Conservation (phyloP, 148 eudicot genomes). For the Amaranthus hypochondriacus region DNA sequence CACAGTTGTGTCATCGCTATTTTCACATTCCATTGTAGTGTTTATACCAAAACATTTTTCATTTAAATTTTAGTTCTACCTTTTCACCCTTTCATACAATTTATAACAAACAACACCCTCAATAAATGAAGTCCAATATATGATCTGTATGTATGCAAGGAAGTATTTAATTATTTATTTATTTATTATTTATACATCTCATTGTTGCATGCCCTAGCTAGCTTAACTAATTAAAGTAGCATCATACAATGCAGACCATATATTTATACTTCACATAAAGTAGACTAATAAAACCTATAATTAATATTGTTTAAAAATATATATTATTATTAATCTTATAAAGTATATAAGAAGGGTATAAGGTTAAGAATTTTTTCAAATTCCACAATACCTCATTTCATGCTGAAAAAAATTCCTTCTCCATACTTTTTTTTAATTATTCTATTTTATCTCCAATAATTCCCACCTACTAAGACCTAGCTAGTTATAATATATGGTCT, state of each 20-base stretch:
- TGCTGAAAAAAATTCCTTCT: not conserved
- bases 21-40: no score
- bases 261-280: no score
- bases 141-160: no score
- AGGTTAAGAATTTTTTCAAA: conserved; percentile 28
- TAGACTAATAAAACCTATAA: no score
- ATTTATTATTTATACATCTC: not conserved
- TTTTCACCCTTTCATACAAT: no score
- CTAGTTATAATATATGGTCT: not conserved
- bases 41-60: not conserved
- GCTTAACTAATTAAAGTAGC: conserved; percentile 14
- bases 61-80: not conserved
- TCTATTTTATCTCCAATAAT: conserved; percentile 1
- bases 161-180: no score
- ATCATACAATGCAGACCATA: conserved; percentile 21
- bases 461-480: conserved; percentile 15
- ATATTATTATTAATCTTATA: no score
- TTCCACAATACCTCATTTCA: conserved; percentile 24
- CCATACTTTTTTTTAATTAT: conserved; percentile 4
- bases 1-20: no score
- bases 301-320: no score
- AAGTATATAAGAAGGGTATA: conserved; percentile 17
- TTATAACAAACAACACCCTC: no score
- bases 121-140: no score
- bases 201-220: conserved; percentile 27